Percentiles rank a stretch among this genome's conserved stretches.
Conservation (phyloP, 1,284 basidiomycete species). For the Cryptococcus hybrid region DNA sequence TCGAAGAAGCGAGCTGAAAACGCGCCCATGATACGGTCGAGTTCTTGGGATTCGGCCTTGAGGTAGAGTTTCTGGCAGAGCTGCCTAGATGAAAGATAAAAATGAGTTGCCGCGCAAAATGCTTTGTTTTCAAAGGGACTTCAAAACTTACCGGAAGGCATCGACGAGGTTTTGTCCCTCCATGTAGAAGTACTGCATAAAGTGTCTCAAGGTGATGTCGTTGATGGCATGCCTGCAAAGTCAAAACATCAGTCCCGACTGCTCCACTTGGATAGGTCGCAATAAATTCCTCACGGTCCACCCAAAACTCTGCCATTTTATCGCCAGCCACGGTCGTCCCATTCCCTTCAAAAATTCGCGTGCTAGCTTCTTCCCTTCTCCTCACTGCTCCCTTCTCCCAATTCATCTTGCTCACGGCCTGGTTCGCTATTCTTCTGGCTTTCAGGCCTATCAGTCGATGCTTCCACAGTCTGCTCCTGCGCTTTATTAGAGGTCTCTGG, state of each 20-base stretch:
- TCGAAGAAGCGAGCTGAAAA: conserved; percentile 88
- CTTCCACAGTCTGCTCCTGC: not conserved
- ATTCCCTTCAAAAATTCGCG: conserved; percentile 80
- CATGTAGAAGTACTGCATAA: conserved; percentile 91
- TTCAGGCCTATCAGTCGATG: no score
- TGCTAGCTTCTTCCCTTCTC: conserved; percentile 68
- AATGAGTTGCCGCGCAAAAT: not conserved
- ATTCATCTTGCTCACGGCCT: not conserved
- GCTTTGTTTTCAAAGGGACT: not conserved
- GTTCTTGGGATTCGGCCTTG: conserved; percentile 95
- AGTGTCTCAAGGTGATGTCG: conserved; percentile 69
- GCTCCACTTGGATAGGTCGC: no score
- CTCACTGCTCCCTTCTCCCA: conserved; percentile 45
- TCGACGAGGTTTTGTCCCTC: conserved; percentile 73
- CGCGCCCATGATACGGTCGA: conserved; percentile 90
- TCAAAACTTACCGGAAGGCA: conserved; percentile 75
- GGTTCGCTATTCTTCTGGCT: no score
- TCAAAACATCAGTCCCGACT: not conserved
- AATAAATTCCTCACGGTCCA: conserved; percentile 63
- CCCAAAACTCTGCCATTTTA: conserved; percentile 96
- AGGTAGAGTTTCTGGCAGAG: conserved; percentile 89
- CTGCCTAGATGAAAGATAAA: conserved; percentile 54
- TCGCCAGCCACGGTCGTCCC: conserved; percentile 77
- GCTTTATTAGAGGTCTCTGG: conserved; percentile 8
- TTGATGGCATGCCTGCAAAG: conserved; percentile 66